Evolutionary conservation across 352 stramenopile species (phyloP), one percentile per base, ranked within the genome.

Genomic region (Globisporangium ultimum): DNA sequence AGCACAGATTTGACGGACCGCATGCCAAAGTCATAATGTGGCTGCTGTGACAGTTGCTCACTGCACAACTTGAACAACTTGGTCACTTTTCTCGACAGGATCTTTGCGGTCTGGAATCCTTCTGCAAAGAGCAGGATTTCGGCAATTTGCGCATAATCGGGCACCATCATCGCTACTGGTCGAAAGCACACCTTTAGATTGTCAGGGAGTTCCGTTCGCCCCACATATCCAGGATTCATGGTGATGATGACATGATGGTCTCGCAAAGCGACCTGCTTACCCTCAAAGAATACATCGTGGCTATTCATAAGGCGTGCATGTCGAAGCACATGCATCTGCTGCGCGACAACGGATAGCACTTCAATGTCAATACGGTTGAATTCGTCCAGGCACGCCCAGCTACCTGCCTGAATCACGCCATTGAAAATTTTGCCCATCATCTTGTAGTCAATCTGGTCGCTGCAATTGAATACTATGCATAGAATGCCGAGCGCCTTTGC

Each of bases 401-500:
- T 74, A 4, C 89, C 87, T 3, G 80, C 75, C 61, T 93, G 82
- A 22, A 84, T 69, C 12, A 93, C 74, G 21, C 88, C 88, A 48
- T 92, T 91, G 38, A 94, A 91, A 34, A 96, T 86, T 49, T 82
- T 93, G n/a, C 71, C 85, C 75, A 94, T 85, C 69, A 90, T 91
- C 56, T 83, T 88, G 67, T 89, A 91, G 59, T 89, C 97, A 74
- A 98, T 98, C 71, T 98, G 91, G 59, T 98, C 94, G 32, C 85
- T 97, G 74, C 95, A 98, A 64, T 98, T 98, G 64, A 98, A 97
- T 17, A 98, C 94, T 58, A 98, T 97, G 58, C 90, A 98, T 0
- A 95, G 78, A 28, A 97, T 94, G 1, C 88, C 93, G 1, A 98
- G 72, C 1, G 83, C 89, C 61, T 95, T 91, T 11, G 89, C 93